Conservation (phyloP, 441 rosid genomes). For the Bocquillonia castaneifolia region DNA sequence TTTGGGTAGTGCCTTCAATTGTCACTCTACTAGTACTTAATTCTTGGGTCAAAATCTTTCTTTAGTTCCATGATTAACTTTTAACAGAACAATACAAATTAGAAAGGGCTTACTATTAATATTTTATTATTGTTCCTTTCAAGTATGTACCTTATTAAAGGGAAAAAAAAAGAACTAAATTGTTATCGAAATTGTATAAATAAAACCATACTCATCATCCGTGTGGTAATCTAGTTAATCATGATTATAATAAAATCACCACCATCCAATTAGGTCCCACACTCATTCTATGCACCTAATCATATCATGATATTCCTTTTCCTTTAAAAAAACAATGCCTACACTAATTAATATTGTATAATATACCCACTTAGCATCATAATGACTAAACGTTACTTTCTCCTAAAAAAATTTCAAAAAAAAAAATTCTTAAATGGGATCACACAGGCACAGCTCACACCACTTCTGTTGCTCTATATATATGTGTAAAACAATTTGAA, state of each 20-base stretch:
- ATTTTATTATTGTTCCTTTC: too few relatives aligned
- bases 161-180: too few relatives aligned
- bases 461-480: too few relatives aligned
- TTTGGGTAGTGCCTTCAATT: neutral
- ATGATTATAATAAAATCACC: conserved; percentile 11
- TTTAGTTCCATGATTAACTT: neutral
- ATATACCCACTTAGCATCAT: conserved; percentile 30
- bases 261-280: conserved; percentile 21
- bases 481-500: too few relatives aligned
- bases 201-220: too few relatives aligned
- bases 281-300: conserved; percentile 21
- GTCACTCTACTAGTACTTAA: neutral
- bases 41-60: neutral
- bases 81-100: conserved; percentile 2
- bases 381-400: conserved; percentile 35
- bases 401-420: conserved; percentile 16
- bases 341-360: conserved; percentile 20
- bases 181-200: too few relatives aligned
- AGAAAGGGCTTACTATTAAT: too few relatives aligned
- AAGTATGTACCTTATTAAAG: too few relatives aligned
- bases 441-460: too few relatives aligned
- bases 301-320: conserved; percentile 23
- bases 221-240: conserved; percentile 6
- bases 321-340: neutral
- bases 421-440: conserved; percentile 8